These are phyloP conservation scores for Scedosporium minutisporum DNA, from an alignment of 2,329 filamentous ascomycete species.

Conservation along the genomic window DNA sequence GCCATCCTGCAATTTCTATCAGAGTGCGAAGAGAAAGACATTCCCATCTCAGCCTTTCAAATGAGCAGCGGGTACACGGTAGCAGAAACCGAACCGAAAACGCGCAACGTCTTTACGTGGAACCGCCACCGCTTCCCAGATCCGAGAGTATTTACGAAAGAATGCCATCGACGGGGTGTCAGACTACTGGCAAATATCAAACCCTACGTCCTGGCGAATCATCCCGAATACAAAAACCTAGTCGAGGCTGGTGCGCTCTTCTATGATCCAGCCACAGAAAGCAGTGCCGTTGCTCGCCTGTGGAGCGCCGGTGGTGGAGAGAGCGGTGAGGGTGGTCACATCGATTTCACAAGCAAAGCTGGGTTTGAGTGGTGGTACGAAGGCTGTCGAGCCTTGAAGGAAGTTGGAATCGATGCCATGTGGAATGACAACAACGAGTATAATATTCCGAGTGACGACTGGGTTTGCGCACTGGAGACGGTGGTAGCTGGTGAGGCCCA, in stretches of 20 bases:
- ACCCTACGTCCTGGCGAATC: conserved; percentile 58
- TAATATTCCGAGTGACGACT: conserved; percentile 54
- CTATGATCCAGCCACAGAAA: conserved; percentile 42
- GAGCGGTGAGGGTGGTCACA: conserved; percentile 59
- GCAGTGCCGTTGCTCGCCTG: conserved; percentile 49
- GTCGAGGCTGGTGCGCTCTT: conserved; percentile 53
- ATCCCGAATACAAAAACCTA: conserved; percentile 56
- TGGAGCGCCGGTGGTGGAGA: conserved; percentile 67
- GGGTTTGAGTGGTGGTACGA: conserved; percentile 66
- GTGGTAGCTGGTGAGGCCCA: conserved; percentile 24
- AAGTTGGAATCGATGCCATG: conserved; percentile 60
- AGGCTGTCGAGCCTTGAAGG: conserved; percentile 51
- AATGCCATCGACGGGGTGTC: conserved; percentile 55
- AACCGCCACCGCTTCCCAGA: conserved; percentile 61
- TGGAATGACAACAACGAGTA: conserved; percentile 80
- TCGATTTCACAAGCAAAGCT: conserved; percentile 60
- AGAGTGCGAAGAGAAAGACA: conserved; percentile 54
- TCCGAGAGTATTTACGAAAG: conserved; percentile 51
- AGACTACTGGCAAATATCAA: conserved; percentile 64
- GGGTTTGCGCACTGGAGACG: conserved; percentile 48
- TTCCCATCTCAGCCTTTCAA: conserved; percentile 62
- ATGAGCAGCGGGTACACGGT: conserved; percentile 67
- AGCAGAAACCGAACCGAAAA: conserved; percentile 56
- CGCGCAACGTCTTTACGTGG: conserved; percentile 61
- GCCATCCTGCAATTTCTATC: conserved; percentile 50